A percentile compares a stretch with the other conserved stretches of the same genome.
Evolutionary conservation across 768 basidiomycete species (phyloP).

Genomic region (Boletus pseudo-olivaceus): DNA sequence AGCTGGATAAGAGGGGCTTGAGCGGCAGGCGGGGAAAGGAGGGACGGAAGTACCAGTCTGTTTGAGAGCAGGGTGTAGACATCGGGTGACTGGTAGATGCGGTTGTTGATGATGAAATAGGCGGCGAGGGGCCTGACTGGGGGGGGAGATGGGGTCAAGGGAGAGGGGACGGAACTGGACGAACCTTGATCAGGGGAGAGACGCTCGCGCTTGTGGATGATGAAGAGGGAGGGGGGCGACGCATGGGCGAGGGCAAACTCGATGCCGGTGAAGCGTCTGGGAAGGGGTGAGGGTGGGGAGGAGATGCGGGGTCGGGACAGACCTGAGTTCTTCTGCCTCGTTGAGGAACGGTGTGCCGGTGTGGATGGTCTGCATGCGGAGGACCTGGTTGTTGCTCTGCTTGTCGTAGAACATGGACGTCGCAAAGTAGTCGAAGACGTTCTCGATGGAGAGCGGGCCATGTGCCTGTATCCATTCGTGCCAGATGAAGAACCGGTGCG

Average conservation of each 20-base stretch:
- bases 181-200: constrained; percentile 80
- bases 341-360: constrained; percentile 73
- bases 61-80: constrained; percentile 82
- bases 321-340: constrained; percentile 83
- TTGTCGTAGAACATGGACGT: constrained; percentile 94
- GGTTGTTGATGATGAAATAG: constrained; percentile 86
- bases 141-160: neutral
- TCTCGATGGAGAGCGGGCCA: constrained; percentile 70
- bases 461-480: constrained; percentile 89
- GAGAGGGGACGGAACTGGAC: constrained; percentile 15
- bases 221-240: constrained; percentile 75
- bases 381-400: constrained; percentile 86
- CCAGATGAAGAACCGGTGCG: constrained; percentile 83
- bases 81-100: constrained; percentile 86
- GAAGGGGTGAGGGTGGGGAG: constrained; percentile 1
- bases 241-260: constrained; percentile 86
- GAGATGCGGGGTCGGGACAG: neutral
- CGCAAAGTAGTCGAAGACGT: constrained; percentile 87
- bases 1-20: constrained; percentile 39
- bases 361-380: constrained; percentile 92
- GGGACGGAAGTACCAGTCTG: constrained; percentile 56
- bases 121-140: constrained; percentile 74
- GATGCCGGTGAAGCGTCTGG: constrained; percentile 79
- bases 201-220: constrained; percentile 87
- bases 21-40: neutral